Evolutionary conservation across 495 filamentous ascomycete species (phyloP).

Genomic region (Lasiosphaeris hirsuta): DNA sequence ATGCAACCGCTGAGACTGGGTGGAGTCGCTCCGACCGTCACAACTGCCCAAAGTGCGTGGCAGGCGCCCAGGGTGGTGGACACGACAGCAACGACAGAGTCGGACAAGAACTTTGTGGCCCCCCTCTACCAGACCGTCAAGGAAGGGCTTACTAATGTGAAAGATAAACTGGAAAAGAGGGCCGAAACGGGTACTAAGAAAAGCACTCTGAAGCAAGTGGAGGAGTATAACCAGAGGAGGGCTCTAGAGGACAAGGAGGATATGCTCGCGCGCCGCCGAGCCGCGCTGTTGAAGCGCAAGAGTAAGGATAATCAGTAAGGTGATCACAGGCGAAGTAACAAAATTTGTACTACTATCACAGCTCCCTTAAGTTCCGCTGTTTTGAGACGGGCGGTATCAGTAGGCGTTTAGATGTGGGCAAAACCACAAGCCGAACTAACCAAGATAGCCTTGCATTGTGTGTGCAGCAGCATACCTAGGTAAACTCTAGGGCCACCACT

Average conservation of each 20-base stretch:
- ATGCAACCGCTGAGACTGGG: slow-evolving; percentile 43
- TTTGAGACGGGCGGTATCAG: too few relatives aligned
- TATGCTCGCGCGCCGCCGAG: slow-evolving; percentile 30
- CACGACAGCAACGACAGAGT: slow-evolving; percentile 14
- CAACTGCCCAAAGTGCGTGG: slow-evolving; percentile 11
- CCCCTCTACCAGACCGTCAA: slow-evolving; percentile 23
- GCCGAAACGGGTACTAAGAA: slow-evolving; percentile 17
- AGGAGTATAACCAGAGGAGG: slow-evolving; percentile 47
- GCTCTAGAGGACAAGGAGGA: slow-evolving; percentile 43
- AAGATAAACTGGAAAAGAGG: slow-evolving; percentile 36
- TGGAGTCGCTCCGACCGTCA: neutral
- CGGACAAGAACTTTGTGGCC: slow-evolving; percentile 8
- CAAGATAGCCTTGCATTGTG: too few relatives aligned
- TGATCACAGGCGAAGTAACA: too few relatives aligned
- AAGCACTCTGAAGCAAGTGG: slow-evolving; percentile 27
- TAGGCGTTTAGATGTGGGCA: too few relatives aligned
- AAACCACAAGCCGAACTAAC: too few relatives aligned
- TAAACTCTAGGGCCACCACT: too few relatives aligned
- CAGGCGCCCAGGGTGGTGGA: slow-evolving; percentile 31
- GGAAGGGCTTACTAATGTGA: slow-evolving; percentile 24
- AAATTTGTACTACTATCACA: too few relatives aligned
- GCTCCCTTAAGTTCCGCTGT: too few relatives aligned
- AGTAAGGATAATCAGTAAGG: too few relatives aligned
- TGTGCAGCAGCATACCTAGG: too few relatives aligned
- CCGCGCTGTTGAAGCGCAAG: slow-evolving; percentile 13